Evolutionary conservation across 2,329 filamentous ascomycete species (phyloP), one percentile per base, ranked within the genome.

Genomic region (Apiospora phragmitis): DNA sequence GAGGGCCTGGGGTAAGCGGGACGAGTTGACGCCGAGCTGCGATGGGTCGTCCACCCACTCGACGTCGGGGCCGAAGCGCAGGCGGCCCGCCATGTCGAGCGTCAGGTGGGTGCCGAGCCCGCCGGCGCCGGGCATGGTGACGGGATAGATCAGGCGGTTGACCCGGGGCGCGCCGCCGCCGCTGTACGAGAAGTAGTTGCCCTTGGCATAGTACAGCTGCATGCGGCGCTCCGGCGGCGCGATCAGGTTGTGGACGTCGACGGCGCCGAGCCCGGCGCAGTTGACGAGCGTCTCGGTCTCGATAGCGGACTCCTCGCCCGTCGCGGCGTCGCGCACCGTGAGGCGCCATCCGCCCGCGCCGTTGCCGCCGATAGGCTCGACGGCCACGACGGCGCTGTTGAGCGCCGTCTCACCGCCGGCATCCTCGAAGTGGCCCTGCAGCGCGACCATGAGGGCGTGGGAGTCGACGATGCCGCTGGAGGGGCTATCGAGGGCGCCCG

Each of bases 51-150:
- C 88, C 0, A 97, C 92, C 96, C 96, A 98, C 80, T 98, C 94
- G 18, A 98, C 93, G 78, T 99, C 96, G 0, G 96, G 96, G 0
- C 96, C 96, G 80, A 99, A 99, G 47, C 94, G 92, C 59, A 98
- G 87, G 0, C 93, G 89, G 0, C 95, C 95, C 0, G 85, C 88
- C 82, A 98, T 87, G 80, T 99, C 96, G 70, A 98, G 88, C 0
- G 96, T 99, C 24, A 99, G 85, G 81, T 99, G 96, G 0, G 96
- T 98, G 66, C 96, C 96, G 0, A 99, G 84, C 0, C 96, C 95
- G 68, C 90, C 95, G 29, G 91, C 89, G 1, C 95, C 95, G 0
- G 94, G 92, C 11, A 93, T 86, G 0, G 95, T 94, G 0, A 93
- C 94, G 0, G 96, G 96, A 78, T 98, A 99, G 68, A 99, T 86